Evolutionary conservation across 73 alveolate genomes (phyloP).

Genomic region (Breviolum minutum): DNA sequence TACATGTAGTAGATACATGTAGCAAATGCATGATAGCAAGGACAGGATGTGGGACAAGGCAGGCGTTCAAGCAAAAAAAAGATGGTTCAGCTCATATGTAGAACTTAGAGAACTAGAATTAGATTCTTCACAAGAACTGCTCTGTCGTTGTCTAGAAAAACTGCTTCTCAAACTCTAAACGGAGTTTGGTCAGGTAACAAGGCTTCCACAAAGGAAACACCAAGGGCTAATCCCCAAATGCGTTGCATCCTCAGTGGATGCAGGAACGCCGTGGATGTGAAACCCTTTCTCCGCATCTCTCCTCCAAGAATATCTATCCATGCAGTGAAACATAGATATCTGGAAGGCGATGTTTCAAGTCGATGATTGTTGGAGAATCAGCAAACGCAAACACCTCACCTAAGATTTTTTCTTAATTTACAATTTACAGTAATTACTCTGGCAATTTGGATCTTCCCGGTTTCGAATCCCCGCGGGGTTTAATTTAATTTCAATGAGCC

Average conservation of each 20-base stretch:
- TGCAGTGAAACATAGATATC: too few relatives aligned
- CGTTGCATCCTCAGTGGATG: not conserved
- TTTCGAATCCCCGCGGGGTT: too few relatives aligned
- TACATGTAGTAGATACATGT: too few relatives aligned
- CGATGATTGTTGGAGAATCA: not conserved
- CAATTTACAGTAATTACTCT: too few relatives aligned
- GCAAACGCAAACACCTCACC: too few relatives aligned
- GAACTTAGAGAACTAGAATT: not conserved
- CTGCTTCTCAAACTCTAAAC: not conserved
- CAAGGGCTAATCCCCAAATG: not conserved
- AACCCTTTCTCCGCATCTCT: too few relatives aligned
- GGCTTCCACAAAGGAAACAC: not conserved
- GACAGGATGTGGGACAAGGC: not conserved
- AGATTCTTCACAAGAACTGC: not conserved
- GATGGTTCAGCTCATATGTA: too few relatives aligned
- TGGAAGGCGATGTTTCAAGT: not conserved
- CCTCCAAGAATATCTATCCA: too few relatives aligned
- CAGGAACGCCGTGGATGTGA: not conserved
- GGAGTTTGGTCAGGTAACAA: not conserved
- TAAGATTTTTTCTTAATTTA: too few relatives aligned
- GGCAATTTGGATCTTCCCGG: too few relatives aligned
- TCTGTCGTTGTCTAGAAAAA: too few relatives aligned
- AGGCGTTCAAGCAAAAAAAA: not conserved
- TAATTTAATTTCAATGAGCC: too few relatives aligned
- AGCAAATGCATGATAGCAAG: not conserved